Percentiles rank a stretch among this genome's conserved stretches.
phyloP scores from a whole-genome alignment of 345 rosid species.

The Gossypium australe region DNA sequence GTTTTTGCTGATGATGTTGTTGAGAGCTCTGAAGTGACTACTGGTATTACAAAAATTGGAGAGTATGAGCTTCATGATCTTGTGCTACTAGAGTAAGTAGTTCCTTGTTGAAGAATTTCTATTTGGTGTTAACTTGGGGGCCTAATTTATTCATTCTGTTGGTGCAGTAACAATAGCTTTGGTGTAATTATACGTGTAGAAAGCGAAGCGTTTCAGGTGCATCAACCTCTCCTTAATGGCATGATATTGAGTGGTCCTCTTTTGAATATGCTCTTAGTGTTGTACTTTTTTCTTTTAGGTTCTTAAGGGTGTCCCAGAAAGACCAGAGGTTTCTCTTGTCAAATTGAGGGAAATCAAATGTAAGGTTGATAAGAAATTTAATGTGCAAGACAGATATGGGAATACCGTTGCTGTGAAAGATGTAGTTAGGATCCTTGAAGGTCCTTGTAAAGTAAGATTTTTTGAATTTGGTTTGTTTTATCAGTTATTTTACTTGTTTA shows the following conservation, averaged over 20 bases:
- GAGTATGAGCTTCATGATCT: conserved; percentile 96
- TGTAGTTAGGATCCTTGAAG: conserved; percentile 76
- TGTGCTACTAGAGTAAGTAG: conserved; percentile 82
- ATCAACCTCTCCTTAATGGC: conserved; percentile 4
- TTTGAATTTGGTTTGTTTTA: conserved; percentile 17
- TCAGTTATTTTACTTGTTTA: conserved; percentile 14
- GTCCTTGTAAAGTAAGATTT: conserved; percentile 79
- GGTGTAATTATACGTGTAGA: conserved; percentile 95
- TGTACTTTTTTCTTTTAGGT: neutral
- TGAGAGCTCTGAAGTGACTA: conserved; percentile 94
- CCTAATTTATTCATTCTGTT: conserved; percentile 19
- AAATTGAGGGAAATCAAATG: conserved; percentile 90
- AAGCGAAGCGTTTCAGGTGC: conserved; percentile 90
- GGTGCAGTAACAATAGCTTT: conserved; percentile 74
- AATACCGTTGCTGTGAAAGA: conserved; percentile 71
- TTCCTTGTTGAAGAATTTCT: conserved; percentile 7
- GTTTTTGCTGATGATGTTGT: conserved; percentile 97
- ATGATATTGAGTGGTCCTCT: neutral
- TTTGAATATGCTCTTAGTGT: neutral
- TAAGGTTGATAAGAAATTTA: conserved; percentile 73
- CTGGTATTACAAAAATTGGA: conserved; percentile 86
- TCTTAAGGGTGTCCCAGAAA: conserved; percentile 87
- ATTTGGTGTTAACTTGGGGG: neutral
- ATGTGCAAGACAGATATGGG: conserved; percentile 63
- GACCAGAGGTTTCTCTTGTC: conserved; percentile 75